These are phyloP conservation scores for Tephrocybe sp. DNA, from an alignment of 768 basidiomycete species.

Conservation along the genomic window DNA sequence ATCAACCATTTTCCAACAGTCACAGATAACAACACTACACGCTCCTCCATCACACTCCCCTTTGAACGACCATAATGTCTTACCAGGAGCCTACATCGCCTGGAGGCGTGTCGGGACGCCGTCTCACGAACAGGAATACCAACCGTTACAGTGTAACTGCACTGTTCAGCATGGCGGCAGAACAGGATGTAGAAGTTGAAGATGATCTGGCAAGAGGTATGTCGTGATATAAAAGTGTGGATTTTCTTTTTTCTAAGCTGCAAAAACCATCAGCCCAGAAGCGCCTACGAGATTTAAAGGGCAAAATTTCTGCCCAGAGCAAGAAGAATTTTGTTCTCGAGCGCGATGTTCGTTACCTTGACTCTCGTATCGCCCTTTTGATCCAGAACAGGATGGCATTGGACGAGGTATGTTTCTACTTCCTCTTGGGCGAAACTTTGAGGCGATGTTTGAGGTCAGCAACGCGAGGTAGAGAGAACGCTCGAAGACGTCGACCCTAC, in stretches of 20 bases:
- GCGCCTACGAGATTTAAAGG: constrained; percentile 92
- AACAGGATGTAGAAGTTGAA: constrained; percentile 97
- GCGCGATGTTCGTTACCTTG: constrained; percentile 96
- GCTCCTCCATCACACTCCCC: constrained; percentile 17
- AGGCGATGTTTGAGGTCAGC: constrained; percentile 41
- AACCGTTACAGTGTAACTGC: constrained; percentile 96
- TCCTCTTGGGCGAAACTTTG: constrained; percentile 10
- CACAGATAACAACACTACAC: constrained; percentile 18
- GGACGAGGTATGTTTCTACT: constrained; percentile 69
- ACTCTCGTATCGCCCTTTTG: constrained; percentile 93
- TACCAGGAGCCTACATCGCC: constrained; percentile 64
- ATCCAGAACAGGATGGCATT: constrained; percentile 98
- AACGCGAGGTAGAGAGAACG: constrained; percentile 92
- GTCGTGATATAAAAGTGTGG: constrained; percentile 22
- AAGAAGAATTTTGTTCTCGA: constrained; percentile 99
- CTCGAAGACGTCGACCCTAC: constrained; percentile 94
- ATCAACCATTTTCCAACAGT: constrained; percentile 12
- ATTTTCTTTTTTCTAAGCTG: constrained; percentile 2
- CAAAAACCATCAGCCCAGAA: constrained; percentile 73
- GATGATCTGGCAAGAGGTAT: constrained; percentile 92
- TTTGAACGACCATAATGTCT: constrained; percentile 48
- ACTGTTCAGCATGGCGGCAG: constrained; percentile 95
- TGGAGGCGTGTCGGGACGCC: constrained; percentile 62
- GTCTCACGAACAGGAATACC: constrained; percentile 88
- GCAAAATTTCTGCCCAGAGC: constrained; percentile 95